Percentiles rank a stretch among this genome's conserved stretches.
Evolutionary conservation across 495 filamentous ascomycete genomes (phyloP).

Genomic region (Penicillium riverlandense): DNA sequence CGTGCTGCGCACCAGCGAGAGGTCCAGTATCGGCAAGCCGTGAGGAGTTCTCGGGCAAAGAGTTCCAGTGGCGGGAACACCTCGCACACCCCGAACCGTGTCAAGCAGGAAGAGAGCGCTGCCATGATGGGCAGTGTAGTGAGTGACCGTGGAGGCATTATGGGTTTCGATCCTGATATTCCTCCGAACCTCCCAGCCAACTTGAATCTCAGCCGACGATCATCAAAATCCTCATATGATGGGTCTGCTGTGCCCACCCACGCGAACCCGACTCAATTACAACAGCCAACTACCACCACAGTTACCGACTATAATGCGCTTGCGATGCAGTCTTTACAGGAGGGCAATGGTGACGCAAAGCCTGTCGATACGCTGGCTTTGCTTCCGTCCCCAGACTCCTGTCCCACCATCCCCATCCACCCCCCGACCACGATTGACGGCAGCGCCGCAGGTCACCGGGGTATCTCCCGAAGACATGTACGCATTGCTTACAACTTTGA

Average conservation of each 20-base stretch:
- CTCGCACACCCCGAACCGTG: slow-evolving; percentile 38
- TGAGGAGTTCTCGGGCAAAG: slow-evolving; percentile 35
- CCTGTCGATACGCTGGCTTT: slow-evolving; percentile 34
- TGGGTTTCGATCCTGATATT: slow-evolving; percentile 47
- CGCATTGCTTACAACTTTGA: slow-evolving; percentile 76
- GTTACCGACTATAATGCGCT: slow-evolving; percentile 40
- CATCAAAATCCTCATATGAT: slow-evolving; percentile 39
- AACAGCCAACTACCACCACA: slow-evolving; percentile 11
- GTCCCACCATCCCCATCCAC: slow-evolving; percentile 75
- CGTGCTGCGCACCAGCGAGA: slow-evolving; percentile 44
- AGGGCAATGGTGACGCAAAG: slow-evolving; percentile 29
- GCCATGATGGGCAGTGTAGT: slow-evolving; percentile 44
- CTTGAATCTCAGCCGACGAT: slow-evolving; percentile 36
- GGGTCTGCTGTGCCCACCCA: slow-evolving; percentile 31
- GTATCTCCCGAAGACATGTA: slow-evolving; percentile 80
- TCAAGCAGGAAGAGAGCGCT: slow-evolving; percentile 39
- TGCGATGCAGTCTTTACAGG: slow-evolving; percentile 38
- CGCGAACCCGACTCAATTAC: slow-evolving; percentile 37
- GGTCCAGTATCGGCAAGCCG: slow-evolving; percentile 34
- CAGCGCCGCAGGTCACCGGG: slow-evolving; percentile 53
- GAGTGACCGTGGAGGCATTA: slow-evolving; percentile 54
- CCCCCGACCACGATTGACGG: slow-evolving; percentile 58
- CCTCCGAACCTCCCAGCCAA: slow-evolving; percentile 33
- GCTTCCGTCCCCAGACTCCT: slow-evolving; percentile 47
- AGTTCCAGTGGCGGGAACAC: slow-evolving; percentile 41